Base-by-base conservation (phyloP, 2,329 filamentous ascomycete genomes). In the Phialocephala sp. region DNA sequence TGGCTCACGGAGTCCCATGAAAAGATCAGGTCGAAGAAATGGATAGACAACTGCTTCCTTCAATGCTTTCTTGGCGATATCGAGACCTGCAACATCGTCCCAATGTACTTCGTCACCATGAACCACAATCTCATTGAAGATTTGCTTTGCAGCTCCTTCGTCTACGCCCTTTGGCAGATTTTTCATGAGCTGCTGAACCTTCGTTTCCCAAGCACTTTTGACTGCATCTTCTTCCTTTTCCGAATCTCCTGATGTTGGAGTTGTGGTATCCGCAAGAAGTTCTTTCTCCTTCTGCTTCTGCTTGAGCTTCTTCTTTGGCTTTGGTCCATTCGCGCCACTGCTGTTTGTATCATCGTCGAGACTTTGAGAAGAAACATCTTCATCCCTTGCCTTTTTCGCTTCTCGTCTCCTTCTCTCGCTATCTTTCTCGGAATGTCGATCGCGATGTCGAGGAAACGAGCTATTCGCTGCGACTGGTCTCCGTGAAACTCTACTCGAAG, bases 11-110 rank as follows among this genome's bases (percentile, higher is more conserved):
- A 99, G 84, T 0, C 95, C 95, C 86, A 94, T 95, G 80, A 99
- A 99, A 1, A 99, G 81, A 78, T 99, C 95, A 1, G 95, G 95
- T 1, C 95, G 90, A 12, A 99, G 81, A 76, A 99, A 98, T 0
- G 95, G 95, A 74, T 99, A 99, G 1, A 99, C 94, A 1, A 99
- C 95, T 0, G 93, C 93, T 79, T 99, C 95, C 74, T 97, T 94
- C 59, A 99, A 81, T 0, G 95, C 94, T 63, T 89, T 92, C 76
- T 99, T 99, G 39, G 95, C 95, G 61, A 91, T 85, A 59, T 97
- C 92, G 4, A 99, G 81, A 0, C 95, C 95, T 0, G 95, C 94
- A 64, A 99, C 91, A 75, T 99, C 95, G 57, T 88, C 86, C 95
- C 95, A 99, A 73, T 91, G 92, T 1, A 99, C 95, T 75, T 97